Evolutionary conservation across 2,329 filamentous ascomycete genomes (phyloP).

Genomic region (Chaetothyriales sp.): DNA sequence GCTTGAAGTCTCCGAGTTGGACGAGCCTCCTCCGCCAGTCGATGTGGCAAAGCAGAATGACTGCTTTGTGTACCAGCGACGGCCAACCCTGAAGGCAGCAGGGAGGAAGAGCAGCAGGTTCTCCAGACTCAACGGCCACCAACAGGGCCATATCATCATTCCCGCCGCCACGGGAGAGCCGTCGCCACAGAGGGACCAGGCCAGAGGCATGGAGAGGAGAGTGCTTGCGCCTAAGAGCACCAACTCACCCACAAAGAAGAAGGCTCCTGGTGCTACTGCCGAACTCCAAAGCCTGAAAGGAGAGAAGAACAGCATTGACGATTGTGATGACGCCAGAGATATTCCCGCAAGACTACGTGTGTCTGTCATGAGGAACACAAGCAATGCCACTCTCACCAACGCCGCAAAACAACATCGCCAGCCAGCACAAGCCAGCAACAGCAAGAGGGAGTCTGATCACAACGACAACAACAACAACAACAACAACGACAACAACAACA

Average conservation of each 20-base stretch:
- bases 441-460: not conserved
- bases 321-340: not conserved
- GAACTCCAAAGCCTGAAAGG: not conserved
- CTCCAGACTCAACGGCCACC: slow-evolving; percentile 10
- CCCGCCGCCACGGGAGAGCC: not conserved
- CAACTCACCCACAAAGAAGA: slow-evolving; percentile 17
- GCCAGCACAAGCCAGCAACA: not conserved
- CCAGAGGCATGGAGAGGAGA: slow-evolving; percentile 6
- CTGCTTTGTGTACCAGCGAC: slow-evolving; percentile 16
- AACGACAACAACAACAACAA: not conserved
- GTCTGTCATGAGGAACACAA: not conserved
- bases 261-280: no score
- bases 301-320: not conserved
- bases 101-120: slow-evolving; percentile 15
- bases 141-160: slow-evolving; percentile 4
- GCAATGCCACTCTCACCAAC: not conserved
- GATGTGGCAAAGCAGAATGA: slow-evolving; percentile 6
- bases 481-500: no score
- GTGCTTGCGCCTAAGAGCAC: slow-evolving; percentile 18
- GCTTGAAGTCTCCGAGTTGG: slow-evolving; percentile 14
- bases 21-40: slow-evolving; percentile 6
- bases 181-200: slow-evolving; percentile 7
- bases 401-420: not conserved
- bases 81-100: slow-evolving; percentile 5
- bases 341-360: not conserved